Conservation (phyloP, 2,329 filamentous ascomycete species). For the Trichoderma sp. region DNA sequence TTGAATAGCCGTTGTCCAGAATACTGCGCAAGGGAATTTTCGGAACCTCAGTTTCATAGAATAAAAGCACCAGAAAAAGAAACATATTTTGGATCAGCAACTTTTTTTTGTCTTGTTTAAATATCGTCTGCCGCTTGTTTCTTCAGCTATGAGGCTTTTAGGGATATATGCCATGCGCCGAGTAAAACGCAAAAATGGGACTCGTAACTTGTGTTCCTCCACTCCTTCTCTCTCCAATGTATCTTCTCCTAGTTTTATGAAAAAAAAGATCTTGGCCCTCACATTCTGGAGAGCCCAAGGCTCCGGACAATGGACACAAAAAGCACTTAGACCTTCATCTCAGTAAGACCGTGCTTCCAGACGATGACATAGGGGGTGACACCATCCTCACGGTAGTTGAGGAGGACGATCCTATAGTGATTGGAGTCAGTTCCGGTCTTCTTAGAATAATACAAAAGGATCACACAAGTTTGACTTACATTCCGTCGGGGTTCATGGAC, state of each 20-base stretch:
- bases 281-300: slow-evolving; percentile 9
- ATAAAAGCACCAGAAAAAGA: background rate
- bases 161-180: slow-evolving; percentile 21
- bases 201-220: slow-evolving; percentile 2
- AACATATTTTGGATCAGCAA: background rate
- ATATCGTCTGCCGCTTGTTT: slow-evolving; percentile 20
- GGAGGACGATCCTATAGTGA: slow-evolving; percentile 68
- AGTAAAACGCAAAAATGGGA: slow-evolving; percentile 17
- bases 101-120: slow-evolving; percentile 9
- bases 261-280: slow-evolving; percentile 14
- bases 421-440: slow-evolving; percentile 8
- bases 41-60: background rate
- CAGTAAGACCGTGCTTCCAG: slow-evolving; percentile 91
- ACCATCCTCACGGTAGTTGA: slow-evolving; percentile 98
- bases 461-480: slow-evolving; percentile 57
- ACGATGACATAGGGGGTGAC: slow-evolving; percentile 82
- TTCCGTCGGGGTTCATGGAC: slow-evolving; percentile 89
- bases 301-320: slow-evolving; percentile 4
- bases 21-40: background rate
- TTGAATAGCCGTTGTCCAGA: background rate
- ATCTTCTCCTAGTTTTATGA: background rate
- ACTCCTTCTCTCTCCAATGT: background rate
- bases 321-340: slow-evolving; percentile 80
- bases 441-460: background rate
- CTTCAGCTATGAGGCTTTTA: slow-evolving; percentile 21